Percentiles rank a stretch among this genome's conserved stretches.
Evolutionary conservation across 106 monocot genomes (phyloP).

Genomic region (Dendrobium chrysotoxum): DNA sequence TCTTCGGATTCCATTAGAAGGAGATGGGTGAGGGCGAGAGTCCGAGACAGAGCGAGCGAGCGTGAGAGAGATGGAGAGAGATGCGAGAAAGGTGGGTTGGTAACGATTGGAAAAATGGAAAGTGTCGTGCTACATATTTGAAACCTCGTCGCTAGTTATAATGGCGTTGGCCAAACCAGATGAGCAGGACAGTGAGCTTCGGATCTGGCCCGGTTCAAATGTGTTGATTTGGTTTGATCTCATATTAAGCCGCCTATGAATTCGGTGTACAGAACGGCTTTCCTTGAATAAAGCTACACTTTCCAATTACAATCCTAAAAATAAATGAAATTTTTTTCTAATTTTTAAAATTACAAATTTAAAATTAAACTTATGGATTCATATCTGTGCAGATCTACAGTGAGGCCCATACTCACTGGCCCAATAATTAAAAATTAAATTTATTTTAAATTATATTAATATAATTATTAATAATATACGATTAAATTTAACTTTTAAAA

Average conservation of each 20-base stretch:
- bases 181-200: neutral
- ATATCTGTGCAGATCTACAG: no score
- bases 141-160: neutral
- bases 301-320: no score
- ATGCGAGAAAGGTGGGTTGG: neutral
- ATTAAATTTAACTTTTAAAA: no score
- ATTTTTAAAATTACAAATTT: no score
- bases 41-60: neutral
- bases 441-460: no score
- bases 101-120: neutral
- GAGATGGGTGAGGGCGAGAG: neutral
- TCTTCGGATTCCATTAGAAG: neutral
- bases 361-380: no score
- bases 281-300: no score
- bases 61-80: neutral
- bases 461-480: no score
- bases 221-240: neutral
- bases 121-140: neutral
- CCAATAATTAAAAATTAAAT: no score
- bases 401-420: no score
- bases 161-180: neutral
- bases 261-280: neutral
- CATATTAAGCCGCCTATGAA: neutral
- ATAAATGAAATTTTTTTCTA: no score
- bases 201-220: neutral